These are phyloP conservation scores for Annulohypoxylon maeteangense DNA, from an alignment of 495 filamentous ascomycete species.

Conservation along the genomic window DNA sequence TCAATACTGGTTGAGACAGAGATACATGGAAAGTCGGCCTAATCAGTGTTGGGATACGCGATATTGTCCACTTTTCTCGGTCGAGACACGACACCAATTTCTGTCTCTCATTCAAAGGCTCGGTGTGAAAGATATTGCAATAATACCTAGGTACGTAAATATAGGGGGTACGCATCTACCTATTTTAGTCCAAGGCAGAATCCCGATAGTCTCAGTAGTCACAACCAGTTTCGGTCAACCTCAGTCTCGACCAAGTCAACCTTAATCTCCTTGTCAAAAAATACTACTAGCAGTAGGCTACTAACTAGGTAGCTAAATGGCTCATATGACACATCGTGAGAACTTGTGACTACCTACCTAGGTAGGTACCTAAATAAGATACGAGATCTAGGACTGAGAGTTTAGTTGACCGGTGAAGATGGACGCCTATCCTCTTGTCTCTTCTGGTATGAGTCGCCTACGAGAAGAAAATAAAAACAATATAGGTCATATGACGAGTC, in stretches of 20 bases:
- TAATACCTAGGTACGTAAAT: too few relatives aligned
- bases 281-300: neutral
- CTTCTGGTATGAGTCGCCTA: neutral
- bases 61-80: neutral
- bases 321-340: neutral
- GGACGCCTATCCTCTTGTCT: neutral
- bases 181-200: neutral
- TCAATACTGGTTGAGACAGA: too few relatives aligned
- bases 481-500: neutral
- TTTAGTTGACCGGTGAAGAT: neutral
- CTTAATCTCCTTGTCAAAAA: neutral
- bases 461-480: neutral
- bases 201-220: neutral
- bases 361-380: neutral
- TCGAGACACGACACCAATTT: neutral
- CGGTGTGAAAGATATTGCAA: neutral
- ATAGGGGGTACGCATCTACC: too few relatives aligned
- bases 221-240: neutral
- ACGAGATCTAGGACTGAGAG: neutral
- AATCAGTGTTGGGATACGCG: too few relatives aligned
- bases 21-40: too few relatives aligned
- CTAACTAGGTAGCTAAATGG: neutral
- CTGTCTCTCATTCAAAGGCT: neutral
- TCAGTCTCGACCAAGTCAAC: neutral
- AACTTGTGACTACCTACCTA: neutral